A percentile compares a stretch with the other conserved stretches of the same genome.
These are phyloP conservation scores for Penicillium canescens DNA, from an alignment of 495 filamentous ascomycete genomes.

Conservation along the genomic window DNA sequence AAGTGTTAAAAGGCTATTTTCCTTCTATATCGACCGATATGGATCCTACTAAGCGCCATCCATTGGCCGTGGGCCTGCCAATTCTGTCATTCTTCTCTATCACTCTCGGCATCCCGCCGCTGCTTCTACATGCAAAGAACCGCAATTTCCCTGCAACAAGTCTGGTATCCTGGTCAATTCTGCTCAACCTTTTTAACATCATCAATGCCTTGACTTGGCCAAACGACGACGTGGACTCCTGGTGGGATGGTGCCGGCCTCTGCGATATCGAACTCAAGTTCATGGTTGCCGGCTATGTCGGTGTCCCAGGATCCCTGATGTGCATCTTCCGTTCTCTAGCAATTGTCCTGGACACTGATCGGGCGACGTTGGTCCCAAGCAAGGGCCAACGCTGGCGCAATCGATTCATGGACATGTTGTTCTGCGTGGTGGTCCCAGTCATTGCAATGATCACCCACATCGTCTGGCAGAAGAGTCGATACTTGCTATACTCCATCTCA, in stretches of 20 bases:
- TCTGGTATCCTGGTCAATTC: slow-evolving; percentile 63
- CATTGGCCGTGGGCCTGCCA: slow-evolving; percentile 38
- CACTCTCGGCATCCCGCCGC: slow-evolving; percentile 49
- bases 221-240: slow-evolving; percentile 61
- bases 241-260: slow-evolving; percentile 73
- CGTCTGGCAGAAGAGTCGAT: slow-evolving; percentile 68
- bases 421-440: slow-evolving; percentile 69
- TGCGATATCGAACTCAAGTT: slow-evolving; percentile 84
- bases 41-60: slow-evolving; percentile 18
- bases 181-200: slow-evolving; percentile 67
- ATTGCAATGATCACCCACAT: slow-evolving; percentile 67
- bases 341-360: slow-evolving; percentile 63
- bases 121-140: slow-evolving; percentile 43
- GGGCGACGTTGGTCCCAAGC: slow-evolving; percentile 53
- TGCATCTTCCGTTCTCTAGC: slow-evolving; percentile 78
- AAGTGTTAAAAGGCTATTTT: background rate
- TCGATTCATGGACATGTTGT: slow-evolving; percentile 57
- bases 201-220: slow-evolving; percentile 84
- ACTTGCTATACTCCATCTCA: slow-evolving; percentile 68
- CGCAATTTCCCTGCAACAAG: slow-evolving; percentile 49
- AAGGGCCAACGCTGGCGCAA: slow-evolving; percentile 53
- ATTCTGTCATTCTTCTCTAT: slow-evolving; percentile 58
- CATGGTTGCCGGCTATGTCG: slow-evolving; percentile 62
- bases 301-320: slow-evolving; percentile 57
- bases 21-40: background rate